Evolutionary conservation across 164 flowering plant genomes (phyloP), one percentile per base, ranked within the genome.

Genomic region (Annona cherimola): DNA sequence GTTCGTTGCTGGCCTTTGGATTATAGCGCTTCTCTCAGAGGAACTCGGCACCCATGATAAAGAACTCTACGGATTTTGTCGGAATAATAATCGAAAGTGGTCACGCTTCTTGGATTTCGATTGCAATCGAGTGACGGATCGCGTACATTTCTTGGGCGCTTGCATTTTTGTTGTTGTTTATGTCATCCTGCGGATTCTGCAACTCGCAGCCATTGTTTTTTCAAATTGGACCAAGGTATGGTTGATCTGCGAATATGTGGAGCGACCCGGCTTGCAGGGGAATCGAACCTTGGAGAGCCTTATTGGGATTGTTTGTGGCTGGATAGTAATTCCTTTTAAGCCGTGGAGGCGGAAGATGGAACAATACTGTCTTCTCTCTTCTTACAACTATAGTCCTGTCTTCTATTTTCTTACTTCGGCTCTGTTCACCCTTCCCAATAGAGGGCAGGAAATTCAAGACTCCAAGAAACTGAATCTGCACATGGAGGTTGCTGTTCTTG

Each of bases 151-250:
- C 41, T 65, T 4, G 9, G 68, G 43, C 4, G 9, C n/a, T 7
- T 42, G 68, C 6, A 16, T 50, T 2, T 11, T 50, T 5, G 14
- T 50, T 8, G 57, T 11, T 0, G 9, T 50, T 1, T 50, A 8
- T 42, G 44, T 18, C 68, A 16, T 5, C 5, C 4, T 65, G 43
- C 44, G 41, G 43, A 40, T 40, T 11, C 14, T 65, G 40, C 66
- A 40, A 20, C 12, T n/a, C 40, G 12, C 4, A 19, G 8, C 4
- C 20, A 5, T 26, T 20, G 35, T 1, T 7, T 7, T 20, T 63
- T 26, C 40, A 63, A n/a, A 63, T 40, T 63, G 42, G 66, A 63
- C 66, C 66, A 63, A 63, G 35, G 65, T 62, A 39, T 19, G 65
- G 57, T 50, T 50, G 65, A 11, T 62, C 35, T 19, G 65, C 8